Evolutionary conservation across 2,329 filamentous ascomycete species (phyloP), one percentile per base, ranked within the genome.

Genomic region (Geosmithia flava): DNA sequence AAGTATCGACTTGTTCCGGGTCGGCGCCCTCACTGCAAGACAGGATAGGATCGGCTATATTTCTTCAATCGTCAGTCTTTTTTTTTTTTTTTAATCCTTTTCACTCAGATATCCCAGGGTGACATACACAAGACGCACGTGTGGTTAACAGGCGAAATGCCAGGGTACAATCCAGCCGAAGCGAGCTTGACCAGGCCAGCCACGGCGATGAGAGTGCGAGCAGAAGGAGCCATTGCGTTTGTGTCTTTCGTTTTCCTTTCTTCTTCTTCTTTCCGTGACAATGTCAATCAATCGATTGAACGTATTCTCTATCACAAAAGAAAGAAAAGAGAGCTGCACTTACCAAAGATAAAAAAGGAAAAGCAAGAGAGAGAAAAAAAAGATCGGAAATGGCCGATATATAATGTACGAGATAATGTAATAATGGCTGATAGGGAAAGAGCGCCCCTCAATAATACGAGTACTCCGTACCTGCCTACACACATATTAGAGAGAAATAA

Each of bases 1-100:
- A 84, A 1, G 74, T 74, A 56, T 84, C 79, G 33, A 76, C 73
- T 47, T 66, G 58, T 33, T 55, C 61, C 1, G 66, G 68, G 20
- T 63, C 60, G 6, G 71, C 74, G 2, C 62, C 57, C 19, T 61
- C 54, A 1, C 72, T 75, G 62, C 75, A 78, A 1, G 75, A 79
- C 30, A 74, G 63, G 15, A 64, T 53, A 1, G 60, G 58, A 20
- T 57, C 50, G 43, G 52, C 59, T 63, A 53, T 7, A 50, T 13
- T 5, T 5, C 5, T 15, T 19, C 10, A n/a, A 19, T 15, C 20
- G 40, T 40, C 20, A 48, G 43, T 33, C 29, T 37, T 33, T 33
- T 13, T 4, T 16, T n/a, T 43, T 13, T 16, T 20, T 41, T 39
- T 29, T 5, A 17, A 16, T 29, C 42, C 39, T 20, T 48, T 39